Percentiles rank a stretch among this genome's conserved stretches.
phyloP scores from a whole-genome alignment of 805 yeast species.

The Kluyveromyces lactis region DNA sequence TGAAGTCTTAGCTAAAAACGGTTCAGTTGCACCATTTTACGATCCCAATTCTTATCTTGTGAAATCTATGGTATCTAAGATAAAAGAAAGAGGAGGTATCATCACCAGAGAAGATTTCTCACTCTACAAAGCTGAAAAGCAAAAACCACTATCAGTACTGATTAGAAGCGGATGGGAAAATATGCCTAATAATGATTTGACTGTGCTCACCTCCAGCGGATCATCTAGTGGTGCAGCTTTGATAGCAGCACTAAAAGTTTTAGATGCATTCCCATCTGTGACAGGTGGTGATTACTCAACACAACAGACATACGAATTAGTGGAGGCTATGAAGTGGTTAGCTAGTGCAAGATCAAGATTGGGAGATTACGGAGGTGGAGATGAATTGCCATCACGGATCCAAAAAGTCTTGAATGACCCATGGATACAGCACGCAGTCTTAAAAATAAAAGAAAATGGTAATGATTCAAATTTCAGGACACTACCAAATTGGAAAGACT shows the following conservation, averaged over 20 bases:
- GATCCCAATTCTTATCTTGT: slow-evolving; percentile 77
- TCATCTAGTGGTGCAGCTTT: slow-evolving; percentile 82
- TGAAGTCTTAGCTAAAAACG: slow-evolving; percentile 61
- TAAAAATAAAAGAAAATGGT: slow-evolving; percentile 41
- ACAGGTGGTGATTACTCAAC: slow-evolving; percentile 40
- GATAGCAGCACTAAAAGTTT: slow-evolving; percentile 61
- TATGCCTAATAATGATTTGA: slow-evolving; percentile 33
- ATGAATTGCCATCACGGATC: slow-evolving; percentile 30
- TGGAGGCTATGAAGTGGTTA: slow-evolving; percentile 93
- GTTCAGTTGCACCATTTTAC: slow-evolving; percentile 70
- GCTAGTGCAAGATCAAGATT: slow-evolving; percentile 77
- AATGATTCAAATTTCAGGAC: slow-evolving; percentile 33
- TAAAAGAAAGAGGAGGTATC: slow-evolving; percentile 57
- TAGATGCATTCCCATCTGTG: slow-evolving; percentile 38
- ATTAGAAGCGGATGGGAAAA: slow-evolving; percentile 21
- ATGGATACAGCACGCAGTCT: slow-evolving; percentile 49
- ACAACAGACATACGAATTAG: slow-evolving; percentile 51
- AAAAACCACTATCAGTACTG: slow-evolving; percentile 27
- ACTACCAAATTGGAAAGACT: slow-evolving; percentile 54
- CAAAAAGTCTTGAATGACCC: slow-evolving; percentile 37
- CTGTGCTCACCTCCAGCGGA: slow-evolving; percentile 55
- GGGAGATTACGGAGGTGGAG: slow-evolving; percentile 50
- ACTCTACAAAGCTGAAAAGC: slow-evolving; percentile 43
- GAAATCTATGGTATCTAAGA: slow-evolving; percentile 41
- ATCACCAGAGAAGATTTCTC: slow-evolving; percentile 57